phyloP scores from a whole-genome alignment of 805 yeast genomes.

The Schizosaccharomyces lindneri region DNA sequence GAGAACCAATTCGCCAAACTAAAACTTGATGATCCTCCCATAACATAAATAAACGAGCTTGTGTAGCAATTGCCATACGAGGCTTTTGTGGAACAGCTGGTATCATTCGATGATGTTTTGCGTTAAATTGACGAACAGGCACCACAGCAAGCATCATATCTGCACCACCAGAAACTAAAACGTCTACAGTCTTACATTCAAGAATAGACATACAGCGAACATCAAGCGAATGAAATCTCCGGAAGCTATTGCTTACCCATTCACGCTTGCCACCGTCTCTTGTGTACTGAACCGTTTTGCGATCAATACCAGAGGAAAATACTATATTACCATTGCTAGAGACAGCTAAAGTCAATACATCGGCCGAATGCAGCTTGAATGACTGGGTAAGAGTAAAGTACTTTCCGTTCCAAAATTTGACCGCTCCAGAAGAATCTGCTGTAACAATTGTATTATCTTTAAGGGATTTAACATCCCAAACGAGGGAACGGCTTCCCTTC shows the following conservation, averaged over 20 bases:
- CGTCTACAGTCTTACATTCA: conserved; percentile 20
- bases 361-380: conserved; percentile 72
- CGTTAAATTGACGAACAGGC: conserved; percentile 35
- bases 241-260: conserved; percentile 56
- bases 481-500: conserved; percentile 53
- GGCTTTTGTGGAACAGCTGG: conserved; percentile 35
- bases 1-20: conserved; percentile 37
- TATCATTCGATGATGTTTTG: conserved; percentile 46
- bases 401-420: conserved; percentile 76
- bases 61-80: conserved; percentile 24
- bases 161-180: conserved; percentile 63
- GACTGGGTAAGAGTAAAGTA: conserved; percentile 57
- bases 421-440: conserved; percentile 88
- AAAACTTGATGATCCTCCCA: conserved; percentile 70
- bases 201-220: conserved; percentile 9
- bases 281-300: conserved; percentile 58
- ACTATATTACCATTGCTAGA: conserved; percentile 21
- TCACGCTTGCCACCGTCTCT: conserved; percentile 18
- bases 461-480: conserved; percentile 60
- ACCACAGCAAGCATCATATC: conserved; percentile 40
- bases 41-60: conserved; percentile 31
- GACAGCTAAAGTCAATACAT: conserved; percentile 46
- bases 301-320: conserved; percentile 80
- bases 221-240: conserved; percentile 53
- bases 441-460: conserved; percentile 55